Conservation (phyloP, 495 filamentous ascomycete species). For the Daldinia grandis region DNA sequence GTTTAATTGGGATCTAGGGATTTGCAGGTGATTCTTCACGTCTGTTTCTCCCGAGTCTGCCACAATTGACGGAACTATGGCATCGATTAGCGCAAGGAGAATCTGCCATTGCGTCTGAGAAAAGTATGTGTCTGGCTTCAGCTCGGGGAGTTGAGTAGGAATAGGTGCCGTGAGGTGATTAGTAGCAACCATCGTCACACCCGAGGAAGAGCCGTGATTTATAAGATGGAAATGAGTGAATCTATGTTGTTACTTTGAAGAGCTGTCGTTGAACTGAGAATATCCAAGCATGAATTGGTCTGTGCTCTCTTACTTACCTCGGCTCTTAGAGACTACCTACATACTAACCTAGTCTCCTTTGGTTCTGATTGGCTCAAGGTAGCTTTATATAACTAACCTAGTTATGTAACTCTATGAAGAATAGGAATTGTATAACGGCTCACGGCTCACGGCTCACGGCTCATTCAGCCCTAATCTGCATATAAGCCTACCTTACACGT, state of each 20-base stretch:
- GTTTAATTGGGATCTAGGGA: slow-evolving; percentile 40
- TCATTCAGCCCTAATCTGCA: not conserved
- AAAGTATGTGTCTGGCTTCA: slow-evolving; percentile 44
- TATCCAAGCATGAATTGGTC: not conserved
- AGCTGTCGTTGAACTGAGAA: not conserved
- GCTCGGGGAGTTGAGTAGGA: slow-evolving; percentile 41
- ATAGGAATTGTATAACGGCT: not conserved
- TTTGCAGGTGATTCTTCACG: slow-evolving; percentile 35
- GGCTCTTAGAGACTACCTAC: not conserved
- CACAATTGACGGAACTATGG: slow-evolving; percentile 47
- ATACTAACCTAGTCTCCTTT: not conserved
- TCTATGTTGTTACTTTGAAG: not conserved
- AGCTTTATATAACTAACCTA: no score
- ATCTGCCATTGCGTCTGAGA: slow-evolving; percentile 49
- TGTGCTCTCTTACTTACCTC: not conserved
- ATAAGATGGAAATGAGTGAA: not conserved
- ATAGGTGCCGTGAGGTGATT: slow-evolving; percentile 38
- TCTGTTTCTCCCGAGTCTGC: slow-evolving; percentile 39
- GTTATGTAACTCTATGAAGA: not conserved
- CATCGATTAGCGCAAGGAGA: slow-evolving; percentile 48
- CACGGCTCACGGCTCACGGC: not conserved
- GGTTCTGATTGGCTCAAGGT: not conserved
- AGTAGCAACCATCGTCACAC: slow-evolving; percentile 23
- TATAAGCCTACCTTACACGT: not conserved
- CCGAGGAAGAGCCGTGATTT: not conserved